Evolutionary conservation across 495 filamentous ascomycete genomes (phyloP).

Genomic region (Emericellopsis terricola): DNA sequence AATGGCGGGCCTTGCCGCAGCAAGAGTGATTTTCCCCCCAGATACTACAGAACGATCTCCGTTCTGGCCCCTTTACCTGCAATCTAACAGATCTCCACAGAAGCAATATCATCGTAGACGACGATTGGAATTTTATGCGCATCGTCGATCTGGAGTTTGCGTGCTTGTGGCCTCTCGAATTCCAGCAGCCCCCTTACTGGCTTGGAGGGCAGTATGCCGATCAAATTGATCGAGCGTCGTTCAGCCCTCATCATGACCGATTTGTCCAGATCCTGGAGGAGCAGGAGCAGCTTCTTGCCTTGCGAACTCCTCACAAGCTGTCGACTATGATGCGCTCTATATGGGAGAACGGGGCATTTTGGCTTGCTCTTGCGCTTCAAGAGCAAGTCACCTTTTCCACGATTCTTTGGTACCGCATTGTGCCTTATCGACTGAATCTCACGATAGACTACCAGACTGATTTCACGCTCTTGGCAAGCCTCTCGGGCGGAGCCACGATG

Average conservation of each 20-base stretch:
- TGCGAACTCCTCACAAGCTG: not conserved
- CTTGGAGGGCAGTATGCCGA: slow-evolving; percentile 10
- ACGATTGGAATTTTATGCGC: slow-evolving; percentile 11
- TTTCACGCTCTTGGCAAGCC: not conserved
- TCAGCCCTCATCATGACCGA: not conserved
- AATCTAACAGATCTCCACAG: slow-evolving; percentile 9
- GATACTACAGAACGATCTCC: slow-evolving; percentile 7
- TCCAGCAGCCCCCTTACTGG: slow-evolving; percentile 13
- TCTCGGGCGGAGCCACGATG: not conserved
- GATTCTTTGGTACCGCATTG: not conserved
- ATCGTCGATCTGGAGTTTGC: slow-evolving; percentile 12
- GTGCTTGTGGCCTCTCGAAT: slow-evolving; percentile 12
- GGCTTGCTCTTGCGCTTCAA: not conserved
- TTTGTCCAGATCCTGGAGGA: not conserved
- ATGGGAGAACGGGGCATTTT: not conserved
- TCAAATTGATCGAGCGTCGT: not conserved
- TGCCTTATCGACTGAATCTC: not conserved
- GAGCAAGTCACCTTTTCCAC: not conserved
- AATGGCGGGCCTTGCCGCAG: slow-evolving; percentile 11
- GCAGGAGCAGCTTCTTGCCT: not conserved
- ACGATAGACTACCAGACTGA: not conserved
- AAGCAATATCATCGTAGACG: slow-evolving; percentile 20
- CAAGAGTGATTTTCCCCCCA: slow-evolving; percentile 10
- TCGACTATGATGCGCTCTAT: not conserved
- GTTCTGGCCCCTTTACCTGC: slow-evolving; percentile 8